Percentiles rank a stretch among this genome's conserved stretches.
Evolutionary conservation across 116 monocot genomes (phyloP).

Genomic region (Phalaenopsis hybrid): DNA sequence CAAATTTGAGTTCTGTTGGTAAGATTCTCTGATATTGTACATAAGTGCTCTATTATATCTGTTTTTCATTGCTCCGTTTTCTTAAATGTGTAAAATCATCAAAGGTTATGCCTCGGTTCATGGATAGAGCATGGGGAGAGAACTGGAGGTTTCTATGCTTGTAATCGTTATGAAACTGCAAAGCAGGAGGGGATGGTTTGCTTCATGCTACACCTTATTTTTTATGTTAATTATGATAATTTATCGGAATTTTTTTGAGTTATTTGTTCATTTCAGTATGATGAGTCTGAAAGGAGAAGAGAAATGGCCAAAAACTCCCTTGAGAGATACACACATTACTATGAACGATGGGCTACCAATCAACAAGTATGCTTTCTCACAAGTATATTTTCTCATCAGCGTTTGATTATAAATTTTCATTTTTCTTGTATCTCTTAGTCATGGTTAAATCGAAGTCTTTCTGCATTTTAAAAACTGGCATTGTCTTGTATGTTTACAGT

Average conservation of each 20-base stretch:
- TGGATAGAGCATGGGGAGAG: conserved; percentile 97
- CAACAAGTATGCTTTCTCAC: conserved; percentile 55
- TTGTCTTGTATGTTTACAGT: conserved; percentile 33
- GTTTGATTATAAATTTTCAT: background rate
- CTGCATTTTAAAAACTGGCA: conserved; percentile 1
- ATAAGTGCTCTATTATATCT: background rate
- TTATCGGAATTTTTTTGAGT: conserved; percentile 4
- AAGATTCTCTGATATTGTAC: conserved; percentile 6
- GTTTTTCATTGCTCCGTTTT: background rate
- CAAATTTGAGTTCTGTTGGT: conserved; percentile 99
- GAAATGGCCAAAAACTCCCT: conserved; percentile 99
- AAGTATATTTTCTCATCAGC: background rate
- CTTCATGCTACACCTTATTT: background rate
- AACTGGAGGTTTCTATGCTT: conserved; percentile 98
- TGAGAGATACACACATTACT: conserved; percentile 99
- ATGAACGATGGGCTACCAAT: conserved; percentile 99
- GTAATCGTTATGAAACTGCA: conserved; percentile 88
- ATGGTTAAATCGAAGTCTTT: background rate
- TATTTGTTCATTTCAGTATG: conserved; percentile 63
- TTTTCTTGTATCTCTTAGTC: background rate
- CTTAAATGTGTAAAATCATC: background rate
- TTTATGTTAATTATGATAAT: background rate
- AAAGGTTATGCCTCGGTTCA: conserved; percentile 87
- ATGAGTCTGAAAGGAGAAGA: conserved; percentile 97
- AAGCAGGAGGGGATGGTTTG: conserved; percentile 85